Evolutionary conservation across 305 asterid species (phyloP), one percentile per base, ranked within the genome.

Genomic region (Rubia occidens): DNA sequence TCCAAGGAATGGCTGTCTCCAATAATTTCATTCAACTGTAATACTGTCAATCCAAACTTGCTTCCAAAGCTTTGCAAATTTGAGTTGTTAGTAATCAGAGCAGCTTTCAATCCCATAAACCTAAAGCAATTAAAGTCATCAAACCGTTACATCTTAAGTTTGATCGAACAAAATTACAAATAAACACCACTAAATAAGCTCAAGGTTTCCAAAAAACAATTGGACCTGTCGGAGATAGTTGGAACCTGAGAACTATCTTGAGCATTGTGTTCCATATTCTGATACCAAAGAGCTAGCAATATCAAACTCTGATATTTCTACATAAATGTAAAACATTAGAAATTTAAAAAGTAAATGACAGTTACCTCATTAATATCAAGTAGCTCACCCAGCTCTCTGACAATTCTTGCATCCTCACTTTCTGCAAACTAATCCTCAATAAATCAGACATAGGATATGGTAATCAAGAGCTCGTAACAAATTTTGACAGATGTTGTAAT

Each of bases 61-160:
- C 64, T 43, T 13, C 69, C 79, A 40, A 75, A 72, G 15, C 53
- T 45, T 74, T 59, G 64, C 49, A 78, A 40, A 63, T 35, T 45
- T 45, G 79, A 64, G 66, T 64, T 72, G 18, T 68, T 64, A 47
- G 79, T 58, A 64, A 78, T 26, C 56, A 78, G 10, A 71, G 95
- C 92, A 71, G 91, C 88, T 72, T 85, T 90, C 96, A 94, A 80
- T 70, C 99, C 99, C 95, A 86, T 89, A 82, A 94, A 94, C 88
- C 99, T 90, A 82, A 79, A 67, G 56, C 18, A 45, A 70, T 68
- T 11, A 18, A 55, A 64, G 59, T 7, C 0, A 64, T 32, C 67
- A 18, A 29, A 55, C 21, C 14, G 44, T 32, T 13, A 32, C 0
- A 15, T 14, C 13, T 37, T 11, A 55, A 40, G 24, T 8, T 21